These are phyloP conservation scores for Posidonia oceanica DNA, from an alignment of 116 monocot genomes.

Conservation along the genomic window DNA sequence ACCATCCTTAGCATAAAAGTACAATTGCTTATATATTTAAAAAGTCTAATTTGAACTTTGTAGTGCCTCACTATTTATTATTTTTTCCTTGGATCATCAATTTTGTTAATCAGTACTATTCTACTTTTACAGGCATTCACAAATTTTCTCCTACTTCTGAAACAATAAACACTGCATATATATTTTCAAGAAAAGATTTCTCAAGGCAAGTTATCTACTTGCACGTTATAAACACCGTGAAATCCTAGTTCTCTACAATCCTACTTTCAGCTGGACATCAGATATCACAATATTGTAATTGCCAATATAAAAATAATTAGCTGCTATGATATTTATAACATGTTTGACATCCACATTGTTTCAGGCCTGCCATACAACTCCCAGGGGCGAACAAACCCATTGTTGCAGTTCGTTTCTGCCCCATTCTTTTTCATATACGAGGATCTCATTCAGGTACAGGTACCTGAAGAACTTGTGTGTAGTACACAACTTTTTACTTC, in stretches of 20 bases:
- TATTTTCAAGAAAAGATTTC: slow-evolving; percentile 77
- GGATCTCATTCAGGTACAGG: slow-evolving; percentile 78
- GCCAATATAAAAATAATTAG: neutral
- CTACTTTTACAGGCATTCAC: slow-evolving; percentile 43
- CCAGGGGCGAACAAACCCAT: slow-evolving; percentile 79
- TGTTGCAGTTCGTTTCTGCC: slow-evolving; percentile 86
- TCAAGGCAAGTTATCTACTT: slow-evolving; percentile 40
- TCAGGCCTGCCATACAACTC: slow-evolving; percentile 73
- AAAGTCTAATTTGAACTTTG: no score
- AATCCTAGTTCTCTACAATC: neutral
- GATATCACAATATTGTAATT: neutral
- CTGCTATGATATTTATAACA: neutral
- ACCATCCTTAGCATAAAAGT: no score
- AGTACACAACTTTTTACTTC: neutral
- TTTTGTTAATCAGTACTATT: slow-evolving; percentile 1
- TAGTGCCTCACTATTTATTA: neutral
- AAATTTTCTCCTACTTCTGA: slow-evolving; percentile 48
- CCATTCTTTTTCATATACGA: slow-evolving; percentile 49
- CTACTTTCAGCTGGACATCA: no score
- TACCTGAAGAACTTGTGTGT: slow-evolving; percentile 4
- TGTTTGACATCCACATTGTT: neutral
- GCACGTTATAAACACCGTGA: no score
- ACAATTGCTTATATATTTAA: no score
- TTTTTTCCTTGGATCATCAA: neutral
- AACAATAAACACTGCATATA: slow-evolving; percentile 65